Evolutionary conservation across 306 rosid species (phyloP), one percentile per base, ranked within the genome.

Genomic region (Benincasa hispida): DNA sequence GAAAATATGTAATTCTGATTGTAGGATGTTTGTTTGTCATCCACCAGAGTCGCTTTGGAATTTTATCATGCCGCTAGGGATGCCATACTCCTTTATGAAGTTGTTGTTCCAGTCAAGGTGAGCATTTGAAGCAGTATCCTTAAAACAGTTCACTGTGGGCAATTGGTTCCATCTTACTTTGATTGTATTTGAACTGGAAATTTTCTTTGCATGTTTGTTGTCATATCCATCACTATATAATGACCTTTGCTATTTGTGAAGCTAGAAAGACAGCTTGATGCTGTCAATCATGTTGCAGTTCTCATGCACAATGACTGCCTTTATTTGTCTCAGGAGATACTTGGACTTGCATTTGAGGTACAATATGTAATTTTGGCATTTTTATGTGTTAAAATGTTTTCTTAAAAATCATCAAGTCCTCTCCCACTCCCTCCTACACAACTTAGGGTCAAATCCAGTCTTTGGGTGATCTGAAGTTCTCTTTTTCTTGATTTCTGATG

Each of bases 271-370:
- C 96, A 89, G 93, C 97, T 94, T 81, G 87, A 86, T 79, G 77
- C 91, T 83, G 84, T 94, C 89, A 91, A 94, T 78, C 98, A 90
- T 78, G 95, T 81, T 65, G 93, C 91, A 69, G 89, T 87, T 76
- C 91, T 94, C 83, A 83, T 94, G 91, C 97, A 91, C 77, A 91
- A 91, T 84, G 98, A 91, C 82, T 94, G 97, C 85, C 93, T 94
- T 37, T 89, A 87, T 87, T 80, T 91, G 42, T 94, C 93, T 76
- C 96, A 91, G 81, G 97, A 94, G 87, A 86, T 89, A 79, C 95
- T 89, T 76, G 98, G 93, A 74, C 86, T 94, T 84, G 92, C 98
- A 51, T 94, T 87, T 83, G 96, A 94, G 97, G 98, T 94, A 90
- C 50, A 63, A 59, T 66, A 53, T 69, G 78, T 39, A 22, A 35